These are phyloP conservation scores for Oryza longistaminata DNA, from an alignment of 176 grass and related monocot species.

Conservation along the genomic window DNA sequence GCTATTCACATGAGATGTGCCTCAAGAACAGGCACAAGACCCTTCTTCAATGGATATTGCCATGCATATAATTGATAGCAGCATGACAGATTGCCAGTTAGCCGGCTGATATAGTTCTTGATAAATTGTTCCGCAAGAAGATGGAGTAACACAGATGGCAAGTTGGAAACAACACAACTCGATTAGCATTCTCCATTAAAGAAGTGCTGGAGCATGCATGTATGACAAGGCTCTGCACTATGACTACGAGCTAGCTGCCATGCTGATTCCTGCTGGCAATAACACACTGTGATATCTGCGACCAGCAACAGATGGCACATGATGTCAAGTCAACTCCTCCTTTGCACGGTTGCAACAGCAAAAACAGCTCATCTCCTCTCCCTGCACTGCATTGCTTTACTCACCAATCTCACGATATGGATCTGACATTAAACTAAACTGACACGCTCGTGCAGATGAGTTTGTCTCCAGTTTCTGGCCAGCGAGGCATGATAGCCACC, in stretches of 20 bases:
- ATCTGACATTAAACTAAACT: conserved; percentile 1
- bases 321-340: conserved; percentile 19
- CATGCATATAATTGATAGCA: too few species aligned
- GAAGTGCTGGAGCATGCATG: not conserved
- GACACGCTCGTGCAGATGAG: not conserved
- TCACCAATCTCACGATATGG: not conserved
- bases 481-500: conserved; percentile 15
- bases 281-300: not conserved
- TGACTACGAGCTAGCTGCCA: not conserved
- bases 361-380: not conserved
- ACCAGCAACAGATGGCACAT: not conserved
- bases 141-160: too few species aligned
- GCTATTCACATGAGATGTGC: conserved; percentile 29
- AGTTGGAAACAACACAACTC: too few species aligned
- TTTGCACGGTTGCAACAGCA: not conserved
- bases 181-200: too few species aligned
- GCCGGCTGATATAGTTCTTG: too few species aligned
- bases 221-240: not conserved
- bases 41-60: conserved; percentile 27
- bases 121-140: too few species aligned
- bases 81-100: too few species aligned
- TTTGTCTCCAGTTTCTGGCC: conserved; percentile 2
- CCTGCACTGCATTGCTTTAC: not conserved
- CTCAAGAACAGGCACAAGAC: conserved; percentile 9
- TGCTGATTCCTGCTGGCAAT: not conserved